Conservation (phyloP, 805 yeast species). For the Ascoidea asiatica region DNA sequence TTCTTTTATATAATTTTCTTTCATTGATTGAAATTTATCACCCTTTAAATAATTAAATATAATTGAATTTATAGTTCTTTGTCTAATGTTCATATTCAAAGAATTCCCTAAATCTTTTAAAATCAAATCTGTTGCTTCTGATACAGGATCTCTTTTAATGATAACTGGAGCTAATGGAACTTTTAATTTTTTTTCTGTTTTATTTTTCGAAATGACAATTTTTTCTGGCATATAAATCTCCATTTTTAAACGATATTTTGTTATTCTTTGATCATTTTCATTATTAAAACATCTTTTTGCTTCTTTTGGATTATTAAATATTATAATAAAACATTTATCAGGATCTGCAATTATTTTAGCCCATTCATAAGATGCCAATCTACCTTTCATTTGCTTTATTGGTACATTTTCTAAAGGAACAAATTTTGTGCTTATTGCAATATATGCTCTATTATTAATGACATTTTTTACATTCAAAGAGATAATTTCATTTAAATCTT, state of each 20-base stretch:
- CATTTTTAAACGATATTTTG: conserved; percentile 40
- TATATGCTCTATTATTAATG: conserved; percentile 43
- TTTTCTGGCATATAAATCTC: conserved; percentile 22
- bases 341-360: conserved; percentile 47
- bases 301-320: conserved; percentile 46
- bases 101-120: conserved; percentile 51
- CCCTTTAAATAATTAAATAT: conserved; percentile 49
- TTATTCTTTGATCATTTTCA: conserved; percentile 44
- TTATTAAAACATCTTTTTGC: conserved; percentile 45
- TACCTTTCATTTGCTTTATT: conserved; percentile 39
- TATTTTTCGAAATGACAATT: background rate
- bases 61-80: conserved; percentile 56
- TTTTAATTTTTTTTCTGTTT: background rate
- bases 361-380: conserved; percentile 49
- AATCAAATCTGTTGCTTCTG: conserved; percentile 45
- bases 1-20: conserved; percentile 21
- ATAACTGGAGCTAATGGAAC: too few relatives aligned
- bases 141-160: conserved; percentile 23
- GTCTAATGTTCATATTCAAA: conserved; percentile 59
- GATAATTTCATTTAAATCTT: conserved; percentile 1
- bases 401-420: conserved; percentile 24
- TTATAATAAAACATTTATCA: conserved; percentile 51
- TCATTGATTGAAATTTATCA: conserved; percentile 37
- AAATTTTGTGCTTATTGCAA: conserved; percentile 38
- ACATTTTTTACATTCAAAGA: conserved; percentile 16